Conservation (phyloP, 169 alveolate genomes). For the Plasmodium inui region DNA sequence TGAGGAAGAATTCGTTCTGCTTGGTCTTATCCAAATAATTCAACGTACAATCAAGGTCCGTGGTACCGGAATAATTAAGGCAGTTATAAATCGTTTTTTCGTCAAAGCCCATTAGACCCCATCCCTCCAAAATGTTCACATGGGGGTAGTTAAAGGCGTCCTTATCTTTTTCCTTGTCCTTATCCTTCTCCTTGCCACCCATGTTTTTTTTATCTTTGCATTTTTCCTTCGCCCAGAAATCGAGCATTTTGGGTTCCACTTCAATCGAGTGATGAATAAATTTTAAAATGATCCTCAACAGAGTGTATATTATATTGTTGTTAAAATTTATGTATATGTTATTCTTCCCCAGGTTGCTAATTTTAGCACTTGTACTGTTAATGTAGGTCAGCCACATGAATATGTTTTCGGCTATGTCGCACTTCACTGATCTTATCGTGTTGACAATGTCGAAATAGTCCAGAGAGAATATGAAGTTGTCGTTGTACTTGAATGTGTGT, state of each 20-base stretch:
- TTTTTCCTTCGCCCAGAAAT: conserved; percentile 62
- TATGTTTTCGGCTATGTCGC: conserved; percentile 60
- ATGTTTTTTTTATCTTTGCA: conserved; percentile 62
- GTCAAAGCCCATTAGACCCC: conserved; percentile 65
- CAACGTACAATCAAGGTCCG: conserved; percentile 49
- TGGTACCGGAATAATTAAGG: conserved; percentile 69
- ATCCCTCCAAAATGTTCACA: conserved; percentile 46
- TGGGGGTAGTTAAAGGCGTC: conserved; percentile 44
- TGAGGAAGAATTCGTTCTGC: conserved; percentile 25
- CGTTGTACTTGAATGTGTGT: conserved; percentile 25
- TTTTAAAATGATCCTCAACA: conserved; percentile 57
- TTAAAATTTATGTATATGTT: conserved; percentile 72
- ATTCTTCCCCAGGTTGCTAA: conserved; percentile 49
- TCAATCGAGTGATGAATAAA: conserved; percentile 48
- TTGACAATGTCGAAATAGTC: conserved; percentile 63
- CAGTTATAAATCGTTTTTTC: conserved; percentile 44
- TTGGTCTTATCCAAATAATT: conserved; percentile 64
- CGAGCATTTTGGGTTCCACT: conserved; percentile 42
- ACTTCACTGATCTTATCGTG: conserved; percentile 60
- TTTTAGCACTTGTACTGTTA: conserved; percentile 73
- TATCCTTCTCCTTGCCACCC: conserved; percentile 3
- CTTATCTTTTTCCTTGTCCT: conserved; percentile 67
- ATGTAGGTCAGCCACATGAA: conserved; percentile 73
- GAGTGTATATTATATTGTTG: conserved; percentile 41
- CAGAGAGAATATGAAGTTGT: conserved; percentile 39